These are phyloP conservation scores for Ilyonectria mors-panacis DNA, from an alignment of 2,329 filamentous ascomycete species.

Conservation along the genomic window DNA sequence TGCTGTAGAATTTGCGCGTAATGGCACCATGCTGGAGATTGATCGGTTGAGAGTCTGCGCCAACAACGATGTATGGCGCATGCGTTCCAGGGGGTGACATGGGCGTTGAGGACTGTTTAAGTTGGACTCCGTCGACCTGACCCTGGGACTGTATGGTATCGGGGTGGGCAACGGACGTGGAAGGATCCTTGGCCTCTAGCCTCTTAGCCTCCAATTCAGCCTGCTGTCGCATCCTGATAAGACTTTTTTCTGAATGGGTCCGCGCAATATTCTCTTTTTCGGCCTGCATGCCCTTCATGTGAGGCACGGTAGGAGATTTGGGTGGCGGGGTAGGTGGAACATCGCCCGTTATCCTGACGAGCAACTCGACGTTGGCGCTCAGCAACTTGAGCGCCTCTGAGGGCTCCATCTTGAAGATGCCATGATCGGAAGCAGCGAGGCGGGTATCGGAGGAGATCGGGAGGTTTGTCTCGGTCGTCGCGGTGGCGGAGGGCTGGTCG, in stretches of 20 bases:
- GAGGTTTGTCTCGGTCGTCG: conserved; percentile 39
- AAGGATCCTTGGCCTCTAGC: conserved; percentile 37
- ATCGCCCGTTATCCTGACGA: conserved; percentile 82
- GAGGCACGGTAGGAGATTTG: conserved; percentile 73
- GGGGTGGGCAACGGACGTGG: neutral
- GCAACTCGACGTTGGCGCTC: conserved; percentile 77
- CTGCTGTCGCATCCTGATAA: conserved; percentile 61
- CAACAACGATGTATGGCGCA: conserved; percentile 73
- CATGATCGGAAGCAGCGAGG: conserved; percentile 61
- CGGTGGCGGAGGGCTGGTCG: conserved; percentile 36
- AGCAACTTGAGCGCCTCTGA: conserved; percentile 84
- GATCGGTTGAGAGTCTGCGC: conserved; percentile 80
- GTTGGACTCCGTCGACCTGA: conserved; percentile 68
- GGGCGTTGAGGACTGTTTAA: conserved; percentile 57
- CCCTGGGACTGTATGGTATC: conserved; percentile 11
- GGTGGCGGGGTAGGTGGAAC: conserved; percentile 85
- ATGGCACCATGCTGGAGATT: conserved; percentile 87
- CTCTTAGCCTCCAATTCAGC: conserved; percentile 52
- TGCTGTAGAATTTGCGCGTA: conserved; percentile 93
- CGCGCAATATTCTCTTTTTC: conserved; percentile 74
- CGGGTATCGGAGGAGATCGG: conserved; percentile 54
- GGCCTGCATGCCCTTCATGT: conserved; percentile 74
- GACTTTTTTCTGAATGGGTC: conserved; percentile 69
- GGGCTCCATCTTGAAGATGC: conserved; percentile 81
- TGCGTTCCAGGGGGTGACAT: conserved; percentile 46